These are phyloP conservation scores for Solanum etuberosum DNA, from an alignment of 257 asterid genomes.

Conservation along the genomic window DNA sequence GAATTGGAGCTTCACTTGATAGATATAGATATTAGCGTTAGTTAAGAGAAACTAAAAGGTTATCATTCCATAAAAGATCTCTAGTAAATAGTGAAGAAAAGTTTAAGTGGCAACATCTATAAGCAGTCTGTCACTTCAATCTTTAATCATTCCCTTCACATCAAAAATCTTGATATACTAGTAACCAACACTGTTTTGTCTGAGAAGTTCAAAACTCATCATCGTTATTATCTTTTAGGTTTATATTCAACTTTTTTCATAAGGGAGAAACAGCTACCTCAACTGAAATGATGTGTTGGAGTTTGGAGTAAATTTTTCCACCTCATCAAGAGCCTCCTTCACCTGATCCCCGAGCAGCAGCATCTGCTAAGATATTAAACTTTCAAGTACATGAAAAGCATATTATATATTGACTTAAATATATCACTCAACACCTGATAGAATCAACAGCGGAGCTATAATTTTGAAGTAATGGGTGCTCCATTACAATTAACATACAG, in stretches of 20 bases:
- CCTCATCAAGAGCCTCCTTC: constrained; percentile 61
- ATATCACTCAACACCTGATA: background rate
- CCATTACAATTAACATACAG: background rate
- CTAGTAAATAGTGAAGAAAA: background rate
- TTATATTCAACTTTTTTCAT: background rate
- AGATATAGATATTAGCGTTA: background rate
- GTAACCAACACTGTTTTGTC: background rate
- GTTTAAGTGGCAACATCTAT: background rate
- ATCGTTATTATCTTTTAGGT: background rate
- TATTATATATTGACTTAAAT: background rate
- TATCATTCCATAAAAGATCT: background rate
- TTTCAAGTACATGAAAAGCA: constrained; percentile 5
- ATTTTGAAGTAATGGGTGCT: background rate
- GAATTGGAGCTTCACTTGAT: background rate
- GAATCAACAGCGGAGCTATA: background rate
- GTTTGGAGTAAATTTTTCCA: constrained; percentile 29
- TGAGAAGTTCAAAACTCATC: background rate
- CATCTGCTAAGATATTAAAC: constrained; percentile 24
- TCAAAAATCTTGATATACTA: background rate
- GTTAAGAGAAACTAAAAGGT: background rate
- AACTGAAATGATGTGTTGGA: constrained; percentile 37
- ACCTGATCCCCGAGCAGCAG: constrained; percentile 87
- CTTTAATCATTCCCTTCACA: background rate
- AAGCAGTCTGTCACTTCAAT: background rate
- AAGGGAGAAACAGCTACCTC: constrained; percentile 34